Conservation (phyloP, 257 asterid genomes). For the Solanum megistacrolobum region DNA sequence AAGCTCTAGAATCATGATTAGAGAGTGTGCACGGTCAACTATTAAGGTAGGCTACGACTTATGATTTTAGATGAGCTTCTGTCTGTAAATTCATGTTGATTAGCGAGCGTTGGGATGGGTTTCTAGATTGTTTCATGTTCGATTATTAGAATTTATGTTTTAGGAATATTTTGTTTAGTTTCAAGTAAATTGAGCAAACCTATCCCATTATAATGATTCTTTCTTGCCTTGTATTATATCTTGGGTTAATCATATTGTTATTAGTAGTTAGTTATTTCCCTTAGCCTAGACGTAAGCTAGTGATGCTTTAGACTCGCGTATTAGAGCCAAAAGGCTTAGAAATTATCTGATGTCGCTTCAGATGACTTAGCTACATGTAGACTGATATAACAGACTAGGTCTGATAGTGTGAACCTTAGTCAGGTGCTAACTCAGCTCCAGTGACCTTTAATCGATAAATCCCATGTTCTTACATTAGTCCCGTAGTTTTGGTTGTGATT, state of each 20-base stretch:
- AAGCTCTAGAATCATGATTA: neutral
- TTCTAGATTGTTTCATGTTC: neutral
- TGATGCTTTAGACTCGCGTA: neutral
- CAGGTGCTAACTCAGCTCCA: neutral
- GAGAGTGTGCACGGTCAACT: neutral
- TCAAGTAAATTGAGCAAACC: neutral
- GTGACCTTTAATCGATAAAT: neutral
- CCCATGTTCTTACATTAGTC: neutral
- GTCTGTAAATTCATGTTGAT: neutral
- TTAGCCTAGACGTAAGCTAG: neutral
- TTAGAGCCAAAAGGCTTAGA: neutral
- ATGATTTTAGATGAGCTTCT: no score
- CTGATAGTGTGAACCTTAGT: neutral
- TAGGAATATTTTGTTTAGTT: neutral
- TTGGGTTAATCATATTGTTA: neutral
- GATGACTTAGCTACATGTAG: neutral
- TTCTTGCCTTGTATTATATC: neutral
- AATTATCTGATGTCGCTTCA: neutral
- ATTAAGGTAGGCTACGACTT: neutral
- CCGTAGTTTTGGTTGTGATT: neutral
- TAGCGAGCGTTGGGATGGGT: neutral
- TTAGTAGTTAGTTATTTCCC: neutral
- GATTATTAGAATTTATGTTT: no score
- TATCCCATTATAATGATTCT: neutral
- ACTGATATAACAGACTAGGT: no score